Percentiles rank a stretch among this genome's conserved stretches.
phyloP scores from a whole-genome alignment of 345 rosid species.

The Psidium friedrichsthalianum region DNA sequence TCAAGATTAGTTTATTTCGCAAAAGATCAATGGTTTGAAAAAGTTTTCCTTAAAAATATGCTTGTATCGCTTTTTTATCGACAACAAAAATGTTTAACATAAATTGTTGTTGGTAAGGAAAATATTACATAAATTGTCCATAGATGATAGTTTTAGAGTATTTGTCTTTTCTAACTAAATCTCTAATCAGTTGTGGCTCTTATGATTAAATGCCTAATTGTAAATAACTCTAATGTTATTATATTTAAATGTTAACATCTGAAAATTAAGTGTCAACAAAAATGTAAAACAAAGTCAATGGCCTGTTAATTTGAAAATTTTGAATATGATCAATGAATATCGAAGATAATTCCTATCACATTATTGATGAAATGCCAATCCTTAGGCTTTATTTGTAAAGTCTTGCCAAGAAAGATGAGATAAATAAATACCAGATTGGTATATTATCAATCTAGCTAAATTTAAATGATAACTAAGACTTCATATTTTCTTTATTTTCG shows the following conservation, averaged over 20 bases:
- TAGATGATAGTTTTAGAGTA: background rate
- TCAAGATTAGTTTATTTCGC: background rate
- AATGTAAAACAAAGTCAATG: background rate
- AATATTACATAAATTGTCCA: background rate
- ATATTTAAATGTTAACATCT: background rate
- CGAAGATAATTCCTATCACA: background rate
- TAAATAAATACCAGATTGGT: background rate
- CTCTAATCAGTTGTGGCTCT: too few species aligned
- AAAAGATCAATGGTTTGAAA: background rate
- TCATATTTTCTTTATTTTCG: background rate
- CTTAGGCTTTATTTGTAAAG: background rate
- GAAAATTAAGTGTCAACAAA: background rate
- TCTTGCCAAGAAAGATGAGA: background rate
- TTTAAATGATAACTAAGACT: background rate
- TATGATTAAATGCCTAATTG: too few species aligned
- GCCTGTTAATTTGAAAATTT: background rate
- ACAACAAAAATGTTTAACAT: background rate
- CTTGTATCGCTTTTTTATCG: background rate
- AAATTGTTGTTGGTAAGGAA: background rate
- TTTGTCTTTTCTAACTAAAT: background rate
- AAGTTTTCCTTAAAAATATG: background rate
- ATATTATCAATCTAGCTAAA: background rate
- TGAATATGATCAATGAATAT: background rate
- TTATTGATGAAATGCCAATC: background rate
- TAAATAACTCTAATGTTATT: background rate